Base-by-base conservation (phyloP, 352 stramenopile genomes). In the Blastocystis sp. region DNA sequence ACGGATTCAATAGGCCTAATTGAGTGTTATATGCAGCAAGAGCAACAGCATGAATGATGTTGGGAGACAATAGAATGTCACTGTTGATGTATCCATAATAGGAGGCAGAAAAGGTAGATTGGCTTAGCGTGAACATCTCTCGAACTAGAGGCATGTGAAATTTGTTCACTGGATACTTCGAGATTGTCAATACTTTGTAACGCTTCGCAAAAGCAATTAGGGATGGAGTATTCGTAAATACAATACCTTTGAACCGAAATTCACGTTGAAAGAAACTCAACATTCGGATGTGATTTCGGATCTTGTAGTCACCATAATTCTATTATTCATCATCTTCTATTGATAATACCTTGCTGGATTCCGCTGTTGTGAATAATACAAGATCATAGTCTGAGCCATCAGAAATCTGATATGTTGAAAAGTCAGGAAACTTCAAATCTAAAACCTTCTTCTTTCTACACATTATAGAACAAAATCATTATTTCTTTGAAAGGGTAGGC, bases 71-170 rank as follows among this genome's bases (percentile, higher is more conserved):
- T 3, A 83, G 54, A n/a, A 83, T 63, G 29, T 83, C 71, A 56
- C 71, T 83, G 71, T 83, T 83, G 14, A 83, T 66, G 19, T 83
- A 83, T 6, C 71, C 71, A 27, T 83, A 83, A 37, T 67, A 83
- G 0, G 46, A 39, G 39, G 21, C 27, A n/a, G 57, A 51, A 24
- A 66, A 83, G 4, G 16, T 37, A 16, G 27, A 0, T 16, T 66
- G 39, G 5, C 51, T 56, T 29, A n/a, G 0, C 1, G 46, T 1
- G 51, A 83, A 83, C 46, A 83, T 65, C 14, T 42, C 35, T 12
- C 71, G 49, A 63, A 83, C 24, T n/a, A 67, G 29, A 1, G 71
- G 71, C 49, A 66, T 51, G 5, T 43, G 35, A 43, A 65, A 83
- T 9, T 0, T 43, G 46, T 83, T 83, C n/a, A 27, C 51, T 16